Conservation (phyloP, 768 basidiomycete species). For the Mycena pura region DNA sequence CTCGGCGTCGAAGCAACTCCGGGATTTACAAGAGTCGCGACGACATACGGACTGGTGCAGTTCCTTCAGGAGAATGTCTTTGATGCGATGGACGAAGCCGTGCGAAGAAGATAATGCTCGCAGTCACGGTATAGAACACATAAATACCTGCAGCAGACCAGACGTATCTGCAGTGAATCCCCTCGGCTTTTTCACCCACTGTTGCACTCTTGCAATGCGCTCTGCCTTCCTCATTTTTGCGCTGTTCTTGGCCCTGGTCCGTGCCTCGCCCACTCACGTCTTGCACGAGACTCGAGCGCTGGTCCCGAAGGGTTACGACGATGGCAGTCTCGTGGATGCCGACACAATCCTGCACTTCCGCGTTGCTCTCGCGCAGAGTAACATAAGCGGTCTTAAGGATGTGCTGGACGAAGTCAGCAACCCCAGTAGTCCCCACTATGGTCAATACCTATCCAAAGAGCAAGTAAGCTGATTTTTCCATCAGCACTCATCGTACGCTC, state of each 20-base stretch:
- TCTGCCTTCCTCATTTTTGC: slow-evolving; percentile 4
- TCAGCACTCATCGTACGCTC: not conserved
- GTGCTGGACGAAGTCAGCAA: slow-evolving; percentile 1
- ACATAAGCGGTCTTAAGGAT: slow-evolving; percentile 2
- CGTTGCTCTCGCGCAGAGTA: slow-evolving; percentile 5
- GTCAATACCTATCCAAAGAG: not conserved
- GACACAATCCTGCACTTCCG: slow-evolving; percentile 2
- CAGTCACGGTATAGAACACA: not conserved
- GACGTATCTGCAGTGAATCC: not conserved
- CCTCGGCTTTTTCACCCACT: not conserved
- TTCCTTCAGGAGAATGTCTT: not conserved
- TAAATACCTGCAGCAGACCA: slow-evolving; percentile 5
- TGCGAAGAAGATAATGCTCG: not conserved
- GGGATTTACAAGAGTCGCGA: not conserved
- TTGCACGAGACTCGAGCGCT: slow-evolving; percentile 4
- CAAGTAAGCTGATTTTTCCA: not conserved
- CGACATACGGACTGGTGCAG: not conserved
- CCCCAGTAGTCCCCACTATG: slow-evolving; percentile 1
- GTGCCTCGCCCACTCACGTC: not conserved
- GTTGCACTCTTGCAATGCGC: slow-evolving; percentile 1
- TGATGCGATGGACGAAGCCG: not conserved
- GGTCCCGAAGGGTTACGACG: slow-evolving; percentile 4
- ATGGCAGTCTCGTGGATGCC: not conserved
- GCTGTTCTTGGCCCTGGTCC: not conserved
- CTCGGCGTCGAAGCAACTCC: slow-evolving; percentile 1